These are phyloP conservation scores for Rhododendron vialii DNA, from an alignment of 148 eudicot genomes.

Conservation along the genomic window DNA sequence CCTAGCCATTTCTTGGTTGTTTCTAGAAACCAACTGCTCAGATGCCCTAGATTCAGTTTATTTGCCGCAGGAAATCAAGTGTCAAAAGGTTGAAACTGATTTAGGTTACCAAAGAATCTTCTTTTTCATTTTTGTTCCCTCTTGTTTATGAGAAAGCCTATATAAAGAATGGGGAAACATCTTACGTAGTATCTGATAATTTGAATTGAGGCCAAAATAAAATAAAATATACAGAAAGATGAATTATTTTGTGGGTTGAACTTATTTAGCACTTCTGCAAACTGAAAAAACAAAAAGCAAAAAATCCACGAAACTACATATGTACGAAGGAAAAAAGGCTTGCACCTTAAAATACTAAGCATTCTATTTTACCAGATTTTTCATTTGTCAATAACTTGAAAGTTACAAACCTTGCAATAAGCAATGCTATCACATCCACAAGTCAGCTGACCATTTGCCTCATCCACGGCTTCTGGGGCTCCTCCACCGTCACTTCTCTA, in stretches of 20 bases:
- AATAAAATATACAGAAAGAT: not conserved
- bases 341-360: not conserved
- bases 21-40: not conserved
- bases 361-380: not conserved
- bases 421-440: slow-evolving; percentile 80
- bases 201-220: not conserved
- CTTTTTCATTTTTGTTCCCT: not conserved
- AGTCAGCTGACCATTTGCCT: slow-evolving; percentile 79
- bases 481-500: slow-evolving; percentile 96
- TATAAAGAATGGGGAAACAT: not conserved
- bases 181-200: not conserved
- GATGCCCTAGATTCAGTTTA: not conserved
- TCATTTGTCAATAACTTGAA: not conserved
- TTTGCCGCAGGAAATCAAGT: not conserved
- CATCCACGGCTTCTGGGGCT: slow-evolving; percentile 87
- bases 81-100: not conserved
- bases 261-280: too few relatives aligned
- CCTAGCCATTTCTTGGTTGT: not conserved
- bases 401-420: slow-evolving; percentile 75
- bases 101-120: not conserved
- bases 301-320: not conserved
- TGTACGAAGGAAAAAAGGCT: not conserved
- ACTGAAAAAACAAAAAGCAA: not conserved
- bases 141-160: not conserved
- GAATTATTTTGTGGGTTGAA: too few relatives aligned